Evolutionary conservation across 495 filamentous ascomycete genomes (phyloP), one percentile per base, ranked within the genome.

Genomic region (Amphirosellinia nigrospora): DNA sequence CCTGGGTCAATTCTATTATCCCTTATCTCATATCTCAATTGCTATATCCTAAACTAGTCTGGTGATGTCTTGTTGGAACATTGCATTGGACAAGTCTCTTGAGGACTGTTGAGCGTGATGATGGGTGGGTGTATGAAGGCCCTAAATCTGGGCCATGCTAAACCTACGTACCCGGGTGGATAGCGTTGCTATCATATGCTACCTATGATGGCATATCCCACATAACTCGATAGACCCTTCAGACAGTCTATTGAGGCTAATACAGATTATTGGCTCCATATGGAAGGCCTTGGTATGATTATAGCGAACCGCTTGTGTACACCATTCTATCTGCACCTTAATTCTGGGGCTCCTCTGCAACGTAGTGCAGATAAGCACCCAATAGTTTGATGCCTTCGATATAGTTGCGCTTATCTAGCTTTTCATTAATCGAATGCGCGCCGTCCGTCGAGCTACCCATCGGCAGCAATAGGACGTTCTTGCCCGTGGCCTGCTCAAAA

Each of bases 391-490:
- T 97, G n/a, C 96, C 96, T 84, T 98, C 94, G 75, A 99, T 96
- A 79, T 98, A 99, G 78, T 99, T 99, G 79, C 87, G 88, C 86
- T 90, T 92, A 80, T 99, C 96, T 48, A 99, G 86, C 85, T 99
- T 99, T 85, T 99, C 96, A 78, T 99, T 99, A 79, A 97, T 92
- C 39, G 92, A 95, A 82, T 99, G 96, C 30, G 96, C 96, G 60
- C 92, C 95, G 84, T 99, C 96, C 26, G 96, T 98, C 11, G 91
- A 94, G 81, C 92, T 96, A 23, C 96, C 96, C 95, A 99, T 98
- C 10, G 96, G 96, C 65, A 99, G 80, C 67, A 99, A 85, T 68
- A 99, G 81, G 48, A 98, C 94, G 78, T 98, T 99, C 89, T 99
- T 99, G 71, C 93, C 93, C n/a, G 94, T 97, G 23, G 94, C 93